Evolutionary conservation across 2,329 filamentous ascomycete genomes (phyloP), one percentile per base, ranked within the genome.

Genomic region (Trichoderma aggressivum): DNA sequence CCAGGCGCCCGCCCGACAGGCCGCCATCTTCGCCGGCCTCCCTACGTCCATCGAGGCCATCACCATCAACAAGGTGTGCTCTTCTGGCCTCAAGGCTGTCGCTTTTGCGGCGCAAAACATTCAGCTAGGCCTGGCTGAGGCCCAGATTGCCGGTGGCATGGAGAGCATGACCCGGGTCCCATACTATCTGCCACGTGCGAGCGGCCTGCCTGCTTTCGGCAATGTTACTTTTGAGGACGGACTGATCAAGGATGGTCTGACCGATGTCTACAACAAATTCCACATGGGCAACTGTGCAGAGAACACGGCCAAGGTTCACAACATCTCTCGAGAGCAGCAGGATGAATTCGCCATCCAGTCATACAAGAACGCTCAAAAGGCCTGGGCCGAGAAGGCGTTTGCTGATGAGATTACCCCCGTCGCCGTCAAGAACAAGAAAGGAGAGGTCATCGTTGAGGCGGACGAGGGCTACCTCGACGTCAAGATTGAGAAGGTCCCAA

Each of bases 201-300:
- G 90, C 77, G 89, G 92, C 73, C 86, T 96, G 75, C 93, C 94
- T 1, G 85, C 94, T 0, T 98, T 98, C 78, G 96, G 96, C 39
- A 90, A 97, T 77, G 86, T 96, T 75, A 92, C 92, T 81, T 84
- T 97, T 81, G 92, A 97, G 81, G 96, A 99, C 78, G 96, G 95
- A 0, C 83, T 99, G 77, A 92, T 98, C 79, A 96, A 96, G 81
- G 96, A 99, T 78, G 96, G 96, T 0, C 83, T 99, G 73, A 97
- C 94, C 85, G 96, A 99, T 79, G 95, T 97, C 16, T 99, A 98
- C 82, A 94, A 97, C 80, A 89, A 97, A 79, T 92, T 98, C 78
- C 96, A 98, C 82, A 99, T 99, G 96, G 96, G 96, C 56, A 94
- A 96, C 76, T 99, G 96, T 79, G 94, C 94, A 18, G 96, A 99